Base-by-base conservation (phyloP, 1,284 basidiomycete species). In the Ceratobasidium sp. region DNA sequence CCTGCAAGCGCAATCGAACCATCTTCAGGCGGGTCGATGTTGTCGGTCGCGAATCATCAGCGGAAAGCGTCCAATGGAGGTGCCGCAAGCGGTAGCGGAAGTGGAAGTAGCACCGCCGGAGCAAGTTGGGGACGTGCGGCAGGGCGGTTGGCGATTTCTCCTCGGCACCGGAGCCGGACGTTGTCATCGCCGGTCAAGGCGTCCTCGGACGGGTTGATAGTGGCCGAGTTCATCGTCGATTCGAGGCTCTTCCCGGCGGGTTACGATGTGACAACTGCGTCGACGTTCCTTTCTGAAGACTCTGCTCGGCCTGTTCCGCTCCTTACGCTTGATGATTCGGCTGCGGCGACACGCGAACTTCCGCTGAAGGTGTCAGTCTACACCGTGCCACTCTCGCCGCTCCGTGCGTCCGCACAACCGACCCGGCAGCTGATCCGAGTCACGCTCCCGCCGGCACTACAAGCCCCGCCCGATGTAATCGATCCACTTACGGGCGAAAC, bases 401-500 rank as follows among this genome's bases (percentile, higher is more conserved):
- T 93, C 49, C 92, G 69, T 13, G 69, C 69, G 29, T 72, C 69
- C 19, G 69, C 69, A 19, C 77, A 80, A 4, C 78, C 80, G 16
- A 86, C 89, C 24, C 86, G 92, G 46, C 93, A 96, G 80, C 81
- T 96, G 22, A 77, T 96, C 11, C 86, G 92, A 53, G 80, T 96
- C 71, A 89, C 87, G 48, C 82, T 96, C n/a, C 94, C 94, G 1
- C 95, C 93, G 0, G 89, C 91, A 11, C 91, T 90, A 75, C 79
- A 64, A n/a, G 39, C 51, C 14, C 22, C 63, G 3, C 89, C 89
- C 51, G 88, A 88, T 0, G 87, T 95, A 22, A 84, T 88, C 74
- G 93, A 96, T 82, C 95, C 94, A 8, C 82, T 96, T 77, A 94
- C 91, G 1, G 92, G 90, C 19, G 89, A 92, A 80, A 85, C 85